phyloP scores from a whole-genome alignment of 371 early-diverging fungal species.

The Blastocladiella emersonii region DNA sequence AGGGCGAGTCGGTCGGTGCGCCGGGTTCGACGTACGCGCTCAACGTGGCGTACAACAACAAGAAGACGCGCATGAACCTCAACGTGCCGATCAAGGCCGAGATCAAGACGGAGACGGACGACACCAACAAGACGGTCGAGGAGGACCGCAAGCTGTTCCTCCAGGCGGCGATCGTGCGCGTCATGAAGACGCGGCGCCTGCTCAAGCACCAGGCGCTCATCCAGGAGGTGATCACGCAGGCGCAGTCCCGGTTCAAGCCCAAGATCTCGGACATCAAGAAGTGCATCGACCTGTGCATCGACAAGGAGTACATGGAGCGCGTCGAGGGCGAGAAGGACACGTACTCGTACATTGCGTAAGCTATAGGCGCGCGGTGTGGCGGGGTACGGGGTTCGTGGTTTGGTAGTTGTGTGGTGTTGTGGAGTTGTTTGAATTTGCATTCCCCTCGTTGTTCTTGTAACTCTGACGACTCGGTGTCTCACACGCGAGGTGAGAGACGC shows the following conservation, averaged over 20 bases:
- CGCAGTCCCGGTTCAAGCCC: conserved; percentile 82
- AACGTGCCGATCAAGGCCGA: conserved; percentile 69
- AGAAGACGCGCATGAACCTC: conserved; percentile 71
- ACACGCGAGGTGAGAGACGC: too few species aligned
- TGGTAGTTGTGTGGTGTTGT: conserved; percentile 7
- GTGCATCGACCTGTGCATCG: conserved; percentile 84
- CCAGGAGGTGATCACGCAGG: conserved; percentile 75
- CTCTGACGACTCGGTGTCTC: too few species aligned
- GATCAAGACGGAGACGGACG: conserved; percentile 70
- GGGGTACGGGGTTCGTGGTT: not conserved
- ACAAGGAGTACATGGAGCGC: conserved; percentile 89
- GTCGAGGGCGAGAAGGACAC: conserved; percentile 68
- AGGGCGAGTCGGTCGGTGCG: conserved; percentile 30
- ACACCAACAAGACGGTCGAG: conserved; percentile 74
- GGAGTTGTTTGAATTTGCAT: conserved; percentile 9
- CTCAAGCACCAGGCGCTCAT: conserved; percentile 76
- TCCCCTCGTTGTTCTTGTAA: conserved; percentile 19
- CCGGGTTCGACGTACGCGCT: conserved; percentile 33
- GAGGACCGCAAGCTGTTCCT: conserved; percentile 79
- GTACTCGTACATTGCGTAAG: conserved; percentile 75
- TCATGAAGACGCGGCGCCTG: conserved; percentile 91
- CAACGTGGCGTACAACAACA: conserved; percentile 77
- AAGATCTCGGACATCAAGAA: conserved; percentile 85
- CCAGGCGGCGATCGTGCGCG: conserved; percentile 94
- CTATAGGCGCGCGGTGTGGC: too few species aligned